Conservation (phyloP, 306 rosid species). For the Fragaria iinumae region DNA sequence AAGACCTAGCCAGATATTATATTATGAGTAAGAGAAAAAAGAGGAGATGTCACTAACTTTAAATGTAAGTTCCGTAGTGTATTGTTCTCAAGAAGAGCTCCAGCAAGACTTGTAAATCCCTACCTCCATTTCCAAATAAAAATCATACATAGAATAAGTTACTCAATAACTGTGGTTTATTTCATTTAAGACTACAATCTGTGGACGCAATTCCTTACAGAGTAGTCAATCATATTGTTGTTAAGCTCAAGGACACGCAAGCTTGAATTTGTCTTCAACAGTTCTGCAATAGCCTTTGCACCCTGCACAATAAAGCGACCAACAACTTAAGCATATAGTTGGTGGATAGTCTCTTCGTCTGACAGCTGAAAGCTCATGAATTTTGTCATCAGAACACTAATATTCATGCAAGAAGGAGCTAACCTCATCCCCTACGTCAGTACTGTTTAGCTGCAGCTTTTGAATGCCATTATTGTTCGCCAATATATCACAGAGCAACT, state of each 20-base stretch:
- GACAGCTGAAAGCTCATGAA: conserved; percentile 5
- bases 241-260: conserved; percentile 81
- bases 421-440: conserved; percentile 96
- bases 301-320: conserved; percentile 53
- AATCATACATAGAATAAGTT: conserved; percentile 29
- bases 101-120: conserved; percentile 97
- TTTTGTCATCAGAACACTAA: not conserved
- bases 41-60: conserved; percentile 53
- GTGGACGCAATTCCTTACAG: conserved; percentile 57
- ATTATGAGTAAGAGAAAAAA: not conserved
- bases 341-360: conserved; percentile 5
- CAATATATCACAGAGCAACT: conserved; percentile 79
- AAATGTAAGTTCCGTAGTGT: conserved; percentile 72
- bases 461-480: conserved; percentile 67
- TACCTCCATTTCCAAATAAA: conserved; percentile 57
- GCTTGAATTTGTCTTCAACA: conserved; percentile 83
- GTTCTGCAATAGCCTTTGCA: conserved; percentile 83
- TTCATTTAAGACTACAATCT: conserved; percentile 10
- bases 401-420: conserved; percentile 32
- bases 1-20: conserved; percentile 2
- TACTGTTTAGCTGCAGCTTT: conserved; percentile 87
- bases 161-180: not conserved
- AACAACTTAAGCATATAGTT: conserved; percentile 28
- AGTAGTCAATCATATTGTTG: conserved; percentile 89
- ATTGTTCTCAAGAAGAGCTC: conserved; percentile 85